Conservation (phyloP, 345 rosid species). For the Cardamine occulta region DNA sequence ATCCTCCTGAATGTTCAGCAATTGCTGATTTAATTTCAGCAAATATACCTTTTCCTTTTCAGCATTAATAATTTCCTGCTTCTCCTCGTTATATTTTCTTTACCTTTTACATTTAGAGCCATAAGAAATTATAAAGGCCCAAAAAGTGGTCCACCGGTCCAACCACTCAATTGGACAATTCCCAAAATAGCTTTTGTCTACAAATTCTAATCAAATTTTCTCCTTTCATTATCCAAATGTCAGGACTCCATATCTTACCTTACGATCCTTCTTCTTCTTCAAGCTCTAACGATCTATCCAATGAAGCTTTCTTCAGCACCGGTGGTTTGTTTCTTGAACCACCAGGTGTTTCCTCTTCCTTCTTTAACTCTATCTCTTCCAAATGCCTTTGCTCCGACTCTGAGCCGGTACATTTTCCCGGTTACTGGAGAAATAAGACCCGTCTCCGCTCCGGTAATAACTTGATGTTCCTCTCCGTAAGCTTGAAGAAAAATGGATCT, state of each 20-base stretch:
- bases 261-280: conserved; percentile 37
- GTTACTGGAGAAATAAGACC: conserved; percentile 27
- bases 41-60: conserved; percentile 73
- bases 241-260: conserved; percentile 41
- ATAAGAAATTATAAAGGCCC: not conserved
- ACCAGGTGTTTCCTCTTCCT: conserved; percentile 46
- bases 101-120: not conserved
- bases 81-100: not conserved
- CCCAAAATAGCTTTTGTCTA: not conserved
- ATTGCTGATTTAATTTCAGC: conserved; percentile 58
- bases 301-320: conserved; percentile 40
- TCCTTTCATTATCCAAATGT: conserved; percentile 41
- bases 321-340: conserved; percentile 75
- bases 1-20: conserved; percentile 59
- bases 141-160: conserved; percentile 1
- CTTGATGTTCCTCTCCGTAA: conserved; percentile 52
- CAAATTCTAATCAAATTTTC: not conserved
- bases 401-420: conserved; percentile 29
- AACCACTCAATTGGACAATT: conserved; percentile 7
- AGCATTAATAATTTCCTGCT: conserved; percentile 61
- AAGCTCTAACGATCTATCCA: conserved; percentile 15
- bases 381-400: conserved; percentile 32
- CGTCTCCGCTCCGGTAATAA: conserved; percentile 24
- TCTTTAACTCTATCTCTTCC: conserved; percentile 48
- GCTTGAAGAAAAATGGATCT: conserved; percentile 52